Percentiles rank a stretch among this genome's conserved stretches.
These are phyloP conservation scores for Rhizophora mangle DNA, from an alignment of 345 rosid species.

Conservation along the genomic window DNA sequence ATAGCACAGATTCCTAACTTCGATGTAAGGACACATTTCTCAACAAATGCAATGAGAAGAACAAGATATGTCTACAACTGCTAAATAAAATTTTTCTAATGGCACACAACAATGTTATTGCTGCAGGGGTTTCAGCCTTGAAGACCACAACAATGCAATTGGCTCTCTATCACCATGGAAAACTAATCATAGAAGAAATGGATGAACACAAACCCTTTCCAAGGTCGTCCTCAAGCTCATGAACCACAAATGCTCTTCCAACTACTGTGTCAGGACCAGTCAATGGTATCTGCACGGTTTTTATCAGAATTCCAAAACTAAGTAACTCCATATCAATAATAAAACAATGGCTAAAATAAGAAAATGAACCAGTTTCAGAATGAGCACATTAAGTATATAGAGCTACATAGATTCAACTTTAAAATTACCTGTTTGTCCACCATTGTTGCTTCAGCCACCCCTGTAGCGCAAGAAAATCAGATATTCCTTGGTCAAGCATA, in stretches of 20 bases:
- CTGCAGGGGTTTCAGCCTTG: background rate
- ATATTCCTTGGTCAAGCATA: background rate
- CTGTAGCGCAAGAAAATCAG: slow-evolving; percentile 36
- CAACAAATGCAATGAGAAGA: background rate
- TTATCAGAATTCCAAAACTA: slow-evolving; percentile 8
- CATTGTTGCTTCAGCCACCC: slow-evolving; percentile 87
- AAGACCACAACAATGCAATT: background rate
- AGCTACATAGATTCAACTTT: background rate
- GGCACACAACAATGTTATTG: background rate
- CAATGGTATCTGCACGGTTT: slow-evolving; percentile 61
- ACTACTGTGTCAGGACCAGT: slow-evolving; percentile 68
- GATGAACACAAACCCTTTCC: slow-evolving; percentile 63
- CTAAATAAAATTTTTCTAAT: background rate
- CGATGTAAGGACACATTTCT: background rate
- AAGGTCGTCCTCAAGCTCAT: slow-evolving; percentile 95
- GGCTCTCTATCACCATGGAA: background rate
- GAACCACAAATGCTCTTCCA: slow-evolving; percentile 97
- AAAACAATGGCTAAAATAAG: background rate
- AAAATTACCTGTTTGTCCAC: slow-evolving; percentile 66
- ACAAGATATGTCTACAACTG: slow-evolving; percentile 2
- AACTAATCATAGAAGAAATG: background rate
- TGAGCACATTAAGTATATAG: background rate
- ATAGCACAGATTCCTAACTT: background rate
- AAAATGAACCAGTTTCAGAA: background rate
- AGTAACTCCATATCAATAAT: slow-evolving; percentile 8